Percentiles rank a stretch among this genome's conserved stretches.
Evolutionary conservation across 352 stramenopile species (phyloP).

Genomic region (Phytopythium mirpurense): DNA sequence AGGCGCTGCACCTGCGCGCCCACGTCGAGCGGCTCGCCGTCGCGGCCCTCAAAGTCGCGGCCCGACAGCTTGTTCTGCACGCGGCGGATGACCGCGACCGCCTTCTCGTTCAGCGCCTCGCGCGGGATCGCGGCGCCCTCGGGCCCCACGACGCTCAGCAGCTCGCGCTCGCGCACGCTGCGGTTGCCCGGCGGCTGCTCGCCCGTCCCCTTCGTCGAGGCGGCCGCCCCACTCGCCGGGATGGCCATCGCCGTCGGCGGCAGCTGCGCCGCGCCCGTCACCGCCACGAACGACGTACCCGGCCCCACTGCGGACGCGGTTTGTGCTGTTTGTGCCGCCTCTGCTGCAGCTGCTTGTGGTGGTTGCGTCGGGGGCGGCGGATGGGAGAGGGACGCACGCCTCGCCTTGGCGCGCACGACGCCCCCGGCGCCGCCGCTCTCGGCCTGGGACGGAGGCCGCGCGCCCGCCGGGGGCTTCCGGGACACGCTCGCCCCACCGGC

Average conservation of each 20-base stretch:
- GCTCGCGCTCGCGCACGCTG: conserved; percentile 76
- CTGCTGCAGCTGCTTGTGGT: too few relatives aligned
- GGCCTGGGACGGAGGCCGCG: neutral
- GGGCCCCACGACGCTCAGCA: conserved; percentile 70
- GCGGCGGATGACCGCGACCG: conserved; percentile 95
- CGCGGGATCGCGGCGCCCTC: conserved; percentile 72
- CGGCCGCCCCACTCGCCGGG: neutral
- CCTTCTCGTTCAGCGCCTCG: conserved; percentile 94
- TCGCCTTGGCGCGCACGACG: conserved; percentile 20
- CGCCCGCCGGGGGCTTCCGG: neutral
- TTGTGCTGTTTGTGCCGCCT: too few relatives aligned
- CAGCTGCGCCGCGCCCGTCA: conserved; percentile 26
- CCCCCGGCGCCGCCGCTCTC: conserved; percentile 4
- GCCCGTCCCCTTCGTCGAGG: conserved; percentile 10
- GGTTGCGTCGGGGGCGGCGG: neutral
- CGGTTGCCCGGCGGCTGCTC: conserved; percentile 68
- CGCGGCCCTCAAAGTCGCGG: conserved; percentile 92
- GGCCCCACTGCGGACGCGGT: too few relatives aligned
- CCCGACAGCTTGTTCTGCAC: conserved; percentile 99
- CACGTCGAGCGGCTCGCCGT: conserved; percentile 64
- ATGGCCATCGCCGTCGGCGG: conserved; percentile 10
- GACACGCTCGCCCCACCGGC: neutral
- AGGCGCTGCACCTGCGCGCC: conserved; percentile 92
- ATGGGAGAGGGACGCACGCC: conserved; percentile 24
- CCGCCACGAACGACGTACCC: conserved; percentile 31